Evolutionary conservation across 768 basidiomycete genomes (phyloP), one percentile per base, ranked within the genome.

Genomic region (Basidioascus undulatus): DNA sequence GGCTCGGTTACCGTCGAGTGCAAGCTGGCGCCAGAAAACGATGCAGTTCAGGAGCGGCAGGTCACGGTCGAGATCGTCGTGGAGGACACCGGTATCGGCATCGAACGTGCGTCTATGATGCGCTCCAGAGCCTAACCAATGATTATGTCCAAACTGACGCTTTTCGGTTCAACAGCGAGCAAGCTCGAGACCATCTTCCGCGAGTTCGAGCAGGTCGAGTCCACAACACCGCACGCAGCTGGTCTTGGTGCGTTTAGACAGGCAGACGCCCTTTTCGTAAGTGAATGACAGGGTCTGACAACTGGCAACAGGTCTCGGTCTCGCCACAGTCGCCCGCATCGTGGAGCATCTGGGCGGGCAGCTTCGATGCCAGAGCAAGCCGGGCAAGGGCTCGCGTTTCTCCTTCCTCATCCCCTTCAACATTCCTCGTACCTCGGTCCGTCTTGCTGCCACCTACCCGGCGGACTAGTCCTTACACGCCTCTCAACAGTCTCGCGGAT

Each of bases 251-350:
- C 36, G 62, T 41, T 19, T 18, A 31, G 11, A 16, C 20, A 27
- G 26, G 33, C 25, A 9, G 24, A 6, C 16, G 24, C 20, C n/a
- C n/a, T n/a, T n/a, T n/a, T n/a, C n/a, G n/a, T n/a, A n/a, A n/a
- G 39, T 40, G 12, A 5, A 10, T 3, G 19, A 43, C 8, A 36
- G 36, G 18, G 19, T 16, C 4, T 11, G 19, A 3, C 18, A 30
- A 3, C 16, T 39, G 4, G 38, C 46, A 5, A 43, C 60, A 63
- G 76, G 77, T 5, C 64, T 82, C 12, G 79, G 79, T 4, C 61
- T 81, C 24, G 79, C 80, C 4, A 74, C 80, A 6, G 79, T 82
- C 10, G 76, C 76, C 0, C 65, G 78, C 13, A 78, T 81, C 32
- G 74, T 81, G 4, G 72, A 74, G 48, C 77, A 78, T 45, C 64